Percentiles rank a stretch among this genome's conserved stretches.
These are phyloP conservation scores for Phalaenopsis aphrodite DNA, from an alignment of 106 monocot species.

Conservation along the genomic window DNA sequence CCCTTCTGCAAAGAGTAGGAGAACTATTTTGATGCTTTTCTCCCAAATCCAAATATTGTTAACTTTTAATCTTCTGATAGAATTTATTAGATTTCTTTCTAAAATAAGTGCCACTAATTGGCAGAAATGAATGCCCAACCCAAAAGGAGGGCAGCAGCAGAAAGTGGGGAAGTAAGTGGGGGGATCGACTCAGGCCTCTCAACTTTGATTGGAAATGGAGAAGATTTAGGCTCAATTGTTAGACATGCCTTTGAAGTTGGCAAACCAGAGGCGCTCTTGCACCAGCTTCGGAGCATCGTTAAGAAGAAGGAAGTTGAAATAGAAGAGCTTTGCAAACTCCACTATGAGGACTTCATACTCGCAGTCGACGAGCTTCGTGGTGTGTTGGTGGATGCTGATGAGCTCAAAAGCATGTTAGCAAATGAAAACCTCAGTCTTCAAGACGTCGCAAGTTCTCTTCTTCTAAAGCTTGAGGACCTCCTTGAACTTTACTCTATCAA, in stretches of 20 bases:
- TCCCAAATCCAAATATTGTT: background rate
- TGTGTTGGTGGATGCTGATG: conserved; percentile 58
- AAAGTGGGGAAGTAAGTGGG: conserved; percentile 24
- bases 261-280: conserved; percentile 52
- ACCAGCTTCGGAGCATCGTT: conserved; percentile 45
- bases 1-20: no score
- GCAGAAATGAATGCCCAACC: conserved; percentile 26
- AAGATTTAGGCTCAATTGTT: conserved; percentile 45
- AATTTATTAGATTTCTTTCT: background rate
- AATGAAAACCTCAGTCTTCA: conserved; percentile 44
- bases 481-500: conserved; percentile 46
- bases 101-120: background rate
- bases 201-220: conserved; percentile 43
- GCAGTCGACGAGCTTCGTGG: conserved; percentile 71
- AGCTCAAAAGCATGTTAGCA: conserved; percentile 39
- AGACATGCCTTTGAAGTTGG: conserved; percentile 48
- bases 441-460: conserved; percentile 40
- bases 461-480: conserved; percentile 49
- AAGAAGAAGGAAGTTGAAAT: conserved; percentile 70
- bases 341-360: conserved; percentile 62
- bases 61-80: background rate
- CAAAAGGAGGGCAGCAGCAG: conserved; percentile 26
- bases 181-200: conserved; percentile 28
- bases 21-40: no score
- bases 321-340: conserved; percentile 62